Base-by-base conservation (phyloP, 2,329 filamentous ascomycete species). In the Ilyonectria robusta region DNA sequence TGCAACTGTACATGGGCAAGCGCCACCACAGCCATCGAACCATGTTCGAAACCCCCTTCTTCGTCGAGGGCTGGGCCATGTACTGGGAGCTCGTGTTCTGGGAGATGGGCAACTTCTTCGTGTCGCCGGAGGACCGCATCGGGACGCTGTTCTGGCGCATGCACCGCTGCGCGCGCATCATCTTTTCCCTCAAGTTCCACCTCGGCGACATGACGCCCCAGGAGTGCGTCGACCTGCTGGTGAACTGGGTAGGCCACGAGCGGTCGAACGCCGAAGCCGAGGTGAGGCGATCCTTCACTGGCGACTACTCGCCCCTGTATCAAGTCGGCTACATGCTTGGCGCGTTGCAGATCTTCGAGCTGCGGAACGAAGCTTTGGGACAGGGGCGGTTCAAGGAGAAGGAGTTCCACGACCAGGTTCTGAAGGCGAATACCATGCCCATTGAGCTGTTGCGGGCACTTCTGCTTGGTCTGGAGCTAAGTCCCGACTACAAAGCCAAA, bases 131-230 rank as follows among this genome's bases (percentile, higher is more conserved):
- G 65, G 85, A 89, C 68, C 81, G 82, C 44, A 82, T 90, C 23
- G 88, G 88, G 0, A 87, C 88, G 68, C 77, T 91, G 8, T 90
- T 89, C 75, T 90, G 88, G 88, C 83, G 87, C 15, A 89, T 90
- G 84, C 88, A 91, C 74, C 85, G 88, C 31, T 89, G 88, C 70
- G 85, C 85, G 6, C 84, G 88, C 42, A 89, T 89, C 70, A 78
- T 87, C 13, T 90, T 90, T 76, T 88, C 86, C 0, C 75, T 90
- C 1, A 84, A 84, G 44, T 90, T 89, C 65, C 88, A 90, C 72
- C 81, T 90, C 1, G 87, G 86, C 1, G 75, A 84, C 67, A 84
- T 89, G 82, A 83, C 78, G 10, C 82, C 87, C 1, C 80, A 82
- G 65, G 84, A 89, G 70, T 89, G 87, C 59, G 83, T 91, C 17